Conservation (phyloP, 805 yeast genomes). For the Ogataea corticis region DNA sequence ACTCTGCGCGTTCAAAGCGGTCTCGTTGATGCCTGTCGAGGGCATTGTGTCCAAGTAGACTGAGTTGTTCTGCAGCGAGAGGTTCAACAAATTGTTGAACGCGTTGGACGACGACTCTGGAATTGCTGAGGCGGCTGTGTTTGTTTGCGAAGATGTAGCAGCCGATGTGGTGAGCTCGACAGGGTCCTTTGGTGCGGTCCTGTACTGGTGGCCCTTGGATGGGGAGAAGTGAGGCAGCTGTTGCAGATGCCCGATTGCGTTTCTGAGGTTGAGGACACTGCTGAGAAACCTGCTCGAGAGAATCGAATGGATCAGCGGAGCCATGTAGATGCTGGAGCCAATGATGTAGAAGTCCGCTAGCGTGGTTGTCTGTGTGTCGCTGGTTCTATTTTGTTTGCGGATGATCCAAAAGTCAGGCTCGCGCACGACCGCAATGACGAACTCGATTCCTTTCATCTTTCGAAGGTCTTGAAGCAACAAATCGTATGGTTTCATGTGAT, state of each 20-base stretch:
- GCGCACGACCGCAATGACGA: slow-evolving; percentile 66
- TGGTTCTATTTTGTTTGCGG: slow-evolving; percentile 70
- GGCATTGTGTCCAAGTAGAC: slow-evolving; percentile 28
- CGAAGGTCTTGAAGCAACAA: slow-evolving; percentile 49
- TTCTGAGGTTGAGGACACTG: slow-evolving; percentile 43
- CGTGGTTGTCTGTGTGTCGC: slow-evolving; percentile 51
- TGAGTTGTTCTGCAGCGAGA: slow-evolving; percentile 30
- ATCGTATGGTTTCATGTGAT: slow-evolving; percentile 35
- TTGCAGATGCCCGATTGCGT: slow-evolving; percentile 48
- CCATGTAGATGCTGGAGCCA: slow-evolving; percentile 90
- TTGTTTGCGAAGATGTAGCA: background rate
- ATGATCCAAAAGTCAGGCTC: slow-evolving; percentile 95
- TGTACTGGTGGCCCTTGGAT: slow-evolving; percentile 57
- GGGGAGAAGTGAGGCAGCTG: slow-evolving; percentile 57
- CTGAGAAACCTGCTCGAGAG: slow-evolving; percentile 69
- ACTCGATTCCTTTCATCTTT: slow-evolving; percentile 86
- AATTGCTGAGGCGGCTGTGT: slow-evolving; percentile 7
- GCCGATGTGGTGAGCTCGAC: slow-evolving; percentile 1
- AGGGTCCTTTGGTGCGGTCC: slow-evolving; percentile 6
- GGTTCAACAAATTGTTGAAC: slow-evolving; percentile 29
- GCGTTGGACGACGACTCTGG: slow-evolving; percentile 30
- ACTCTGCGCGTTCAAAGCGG: slow-evolving; percentile 7
- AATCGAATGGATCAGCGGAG: slow-evolving; percentile 74
- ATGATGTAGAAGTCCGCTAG: slow-evolving; percentile 82
- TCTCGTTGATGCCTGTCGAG: slow-evolving; percentile 21